Conservation (phyloP, 2,329 filamentous ascomycete species). For the Cladorrhinum sp. region DNA sequence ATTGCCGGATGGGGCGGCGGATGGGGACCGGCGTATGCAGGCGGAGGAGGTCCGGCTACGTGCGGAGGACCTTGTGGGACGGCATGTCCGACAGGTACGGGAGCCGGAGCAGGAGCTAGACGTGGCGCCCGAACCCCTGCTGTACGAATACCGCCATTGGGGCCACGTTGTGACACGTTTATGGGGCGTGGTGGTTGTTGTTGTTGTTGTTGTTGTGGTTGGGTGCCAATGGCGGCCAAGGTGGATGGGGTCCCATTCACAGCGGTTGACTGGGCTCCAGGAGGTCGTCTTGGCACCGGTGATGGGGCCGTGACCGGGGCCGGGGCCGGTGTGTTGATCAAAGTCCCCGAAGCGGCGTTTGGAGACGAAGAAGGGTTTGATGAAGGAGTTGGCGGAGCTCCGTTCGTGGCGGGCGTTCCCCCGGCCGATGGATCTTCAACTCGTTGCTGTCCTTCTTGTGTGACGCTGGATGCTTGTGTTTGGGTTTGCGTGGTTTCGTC, state of each 20-base stretch:
- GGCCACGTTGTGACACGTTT: neutral
- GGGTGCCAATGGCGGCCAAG: constrained; percentile 3
- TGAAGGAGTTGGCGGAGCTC: neutral
- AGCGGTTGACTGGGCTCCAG: neutral
- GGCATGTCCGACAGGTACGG: neutral
- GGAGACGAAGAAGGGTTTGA: constrained; percentile 6
- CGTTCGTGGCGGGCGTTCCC: neutral
- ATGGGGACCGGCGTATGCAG: neutral
- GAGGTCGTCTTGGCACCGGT: neutral
- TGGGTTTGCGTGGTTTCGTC: too few species aligned
- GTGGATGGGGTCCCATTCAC: neutral
- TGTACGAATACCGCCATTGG: neutral
- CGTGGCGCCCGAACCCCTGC: neutral
- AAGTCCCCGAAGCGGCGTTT: neutral
- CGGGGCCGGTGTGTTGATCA: neutral
- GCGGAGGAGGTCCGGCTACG: neutral
- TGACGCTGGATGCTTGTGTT: neutral
- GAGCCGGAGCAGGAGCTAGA: neutral
- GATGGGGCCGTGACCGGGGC: neutral
- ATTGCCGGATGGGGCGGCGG: neutral
- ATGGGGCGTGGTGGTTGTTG: neutral
- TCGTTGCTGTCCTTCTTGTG: neutral
- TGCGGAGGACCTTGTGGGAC: neutral
- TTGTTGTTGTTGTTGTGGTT: neutral
- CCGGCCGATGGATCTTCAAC: neutral